Base-by-base conservation (phyloP, 2,329 filamentous ascomycete species). In the Diaporthe sp. region DNA sequence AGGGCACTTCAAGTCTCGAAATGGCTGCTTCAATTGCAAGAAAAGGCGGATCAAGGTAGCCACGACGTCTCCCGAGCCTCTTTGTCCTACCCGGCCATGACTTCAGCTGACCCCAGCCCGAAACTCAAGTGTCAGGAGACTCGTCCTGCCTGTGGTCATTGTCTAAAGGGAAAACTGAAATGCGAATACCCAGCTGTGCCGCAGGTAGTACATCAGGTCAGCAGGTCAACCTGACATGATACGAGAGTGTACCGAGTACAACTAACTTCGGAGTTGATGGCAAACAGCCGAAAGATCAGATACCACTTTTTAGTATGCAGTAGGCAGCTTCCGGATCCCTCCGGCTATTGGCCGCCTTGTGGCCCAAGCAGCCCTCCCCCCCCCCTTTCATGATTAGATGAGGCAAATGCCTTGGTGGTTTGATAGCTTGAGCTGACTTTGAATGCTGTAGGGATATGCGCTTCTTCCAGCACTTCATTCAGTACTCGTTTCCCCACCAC, bases 1-100 rank as follows among this genome's bases (percentile, higher is more conserved):
- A 75, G 91, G 91, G 0, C 92, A 93, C 76, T 92, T 90, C 15
- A 93, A 93, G 81, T 92, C 90, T 68, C 86, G 92, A 32, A 85
- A 88, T 22, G 92, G 91, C 12, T 93, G 92, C 81, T 93, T 88
- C 81, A 92, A 92, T 80, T 93, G 92, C 83, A 93, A 93, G 81
- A 85, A 88, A 72, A 84, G 91, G 53, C 88, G 91, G 74, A 92
- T 93, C 80, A 93, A 91, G 87, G 89, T 88, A 81, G 30, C 76
- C 70, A 58, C 12, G 7, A 37, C 2, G 30, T 5, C 10, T 37
- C 12, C 19, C n/a, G 25, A n/a, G 27, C 22, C n/a, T 30, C 4
- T 61, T n/a, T 55, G 30, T 10, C 30, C 9, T 13, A 13, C 32
- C n/a, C 44, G 37, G 37, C 51, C 66, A 75, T 37, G 75, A 10